These are phyloP conservation scores for Aspergillus fischeri DNA, from an alignment of 2,329 filamentous ascomycete genomes.

Conservation along the genomic window DNA sequence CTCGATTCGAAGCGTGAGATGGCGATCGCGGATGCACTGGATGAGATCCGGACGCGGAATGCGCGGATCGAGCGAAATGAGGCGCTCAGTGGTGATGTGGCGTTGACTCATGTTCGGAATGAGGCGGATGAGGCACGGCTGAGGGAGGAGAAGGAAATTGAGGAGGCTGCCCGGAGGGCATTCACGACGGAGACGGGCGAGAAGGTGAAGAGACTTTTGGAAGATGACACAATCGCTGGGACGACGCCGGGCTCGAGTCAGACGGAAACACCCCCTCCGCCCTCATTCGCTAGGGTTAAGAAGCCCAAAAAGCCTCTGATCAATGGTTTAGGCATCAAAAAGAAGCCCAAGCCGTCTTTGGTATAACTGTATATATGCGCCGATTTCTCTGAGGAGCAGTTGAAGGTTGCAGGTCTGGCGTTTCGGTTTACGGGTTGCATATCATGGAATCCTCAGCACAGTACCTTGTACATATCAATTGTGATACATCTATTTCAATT, in stretches of 20 bases:
- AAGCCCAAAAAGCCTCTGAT: conserved; percentile 86
- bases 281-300: conserved; percentile 66
- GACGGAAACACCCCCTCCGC: conserved; percentile 50
- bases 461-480: neutral
- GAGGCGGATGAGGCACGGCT: conserved; percentile 56
- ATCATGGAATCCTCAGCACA: neutral
- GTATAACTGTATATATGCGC: conserved; percentile 15
- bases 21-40: conserved; percentile 90
- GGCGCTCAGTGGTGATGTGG: conserved; percentile 57
- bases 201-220: conserved; percentile 50
- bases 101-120: conserved; percentile 53
- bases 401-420: neutral
- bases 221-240: conserved; percentile 39
- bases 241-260: conserved; percentile 22
- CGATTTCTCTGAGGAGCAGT: neutral
- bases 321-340: conserved; percentile 79
- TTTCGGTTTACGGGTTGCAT: neutral
- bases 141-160: conserved; percentile 73
- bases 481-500: neutral
- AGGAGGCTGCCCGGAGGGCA: conserved; percentile 71
- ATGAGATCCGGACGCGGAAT: conserved; percentile 90
- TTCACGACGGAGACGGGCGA: conserved; percentile 64
- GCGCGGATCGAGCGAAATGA: conserved; percentile 78
- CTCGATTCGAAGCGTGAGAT: conserved; percentile 91
- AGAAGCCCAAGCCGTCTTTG: conserved; percentile 66